Evolutionary conservation across 768 basidiomycete species (phyloP).

Genomic region (Mycena floridula): DNA sequence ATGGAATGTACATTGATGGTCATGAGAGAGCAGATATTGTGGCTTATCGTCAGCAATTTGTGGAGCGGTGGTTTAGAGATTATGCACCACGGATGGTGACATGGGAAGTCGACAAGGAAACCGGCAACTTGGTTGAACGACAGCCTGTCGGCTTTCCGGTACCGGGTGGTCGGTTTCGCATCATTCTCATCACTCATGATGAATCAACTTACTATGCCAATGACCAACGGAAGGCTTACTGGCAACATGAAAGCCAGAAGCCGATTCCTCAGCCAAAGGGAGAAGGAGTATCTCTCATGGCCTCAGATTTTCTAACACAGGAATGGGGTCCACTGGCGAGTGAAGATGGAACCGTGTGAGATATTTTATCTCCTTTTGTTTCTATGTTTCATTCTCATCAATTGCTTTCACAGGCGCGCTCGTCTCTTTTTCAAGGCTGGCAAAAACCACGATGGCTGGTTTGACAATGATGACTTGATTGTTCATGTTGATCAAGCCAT

Average conservation of each 20-base stretch:
- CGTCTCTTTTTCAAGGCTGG: conserved; percentile 18
- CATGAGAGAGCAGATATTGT: conserved; percentile 25
- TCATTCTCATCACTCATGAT: conserved; percentile 21
- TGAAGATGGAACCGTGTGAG: conserved; percentile 10
- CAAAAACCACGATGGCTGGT: conserved; percentile 23
- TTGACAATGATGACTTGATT: conserved; percentile 24
- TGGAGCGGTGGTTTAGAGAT: conserved; percentile 15
- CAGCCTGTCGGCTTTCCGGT: conserved; percentile 15
- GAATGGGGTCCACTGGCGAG: conserved; percentile 20
- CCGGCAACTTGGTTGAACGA: conserved; percentile 1
- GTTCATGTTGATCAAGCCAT: conserved; percentile 18
- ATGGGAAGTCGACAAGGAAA: conserved; percentile 22
- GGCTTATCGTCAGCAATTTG: conserved; percentile 21
- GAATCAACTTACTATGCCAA: not conserved
- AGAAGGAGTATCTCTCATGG: conserved; percentile 33
- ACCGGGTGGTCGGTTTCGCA: not conserved
- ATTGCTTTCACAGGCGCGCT: conserved; percentile 16
- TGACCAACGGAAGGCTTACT: not conserved
- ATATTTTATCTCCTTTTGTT: conserved; percentile 15
- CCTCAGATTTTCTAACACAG: conserved; percentile 27
- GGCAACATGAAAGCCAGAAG: not conserved
- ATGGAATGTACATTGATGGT: conserved; percentile 23
- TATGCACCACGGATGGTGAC: conserved; percentile 18
- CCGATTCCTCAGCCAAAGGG: conserved; percentile 27
- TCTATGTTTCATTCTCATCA: conserved; percentile 24